Evolutionary conservation across 164 flowering plant genomes (phyloP), one percentile per base, ranked within the genome.

Genomic region (Kalanchoe fedtschenkoi): DNA sequence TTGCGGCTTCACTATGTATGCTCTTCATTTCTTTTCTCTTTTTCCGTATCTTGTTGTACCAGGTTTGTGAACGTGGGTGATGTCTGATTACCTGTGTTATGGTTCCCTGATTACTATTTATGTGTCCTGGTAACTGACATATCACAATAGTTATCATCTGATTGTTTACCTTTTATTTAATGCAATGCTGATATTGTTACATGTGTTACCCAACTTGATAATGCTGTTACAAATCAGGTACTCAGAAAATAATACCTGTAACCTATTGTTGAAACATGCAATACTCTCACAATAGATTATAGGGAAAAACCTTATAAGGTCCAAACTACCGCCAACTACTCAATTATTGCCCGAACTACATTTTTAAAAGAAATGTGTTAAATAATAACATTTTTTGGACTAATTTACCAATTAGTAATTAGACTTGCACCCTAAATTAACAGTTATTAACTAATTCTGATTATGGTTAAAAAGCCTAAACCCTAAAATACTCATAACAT

Each of bases 1-100:
- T 21, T 34, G 4, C n/a, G 38, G 69, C 72, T 8, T 68, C 62
- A 38, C 38, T 1, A 30, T 61, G 38, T 38, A 3, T 46, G 1
- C 62, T 59, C 63, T 24, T 15, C 58, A 13, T 19, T 24, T 51
- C 1, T 5, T 51, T 51, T 51, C n/a, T 37, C 8, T 37, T 5
- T 37, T 13, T n/a, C 56, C 30, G 24, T 51, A 51, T 51, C 26
- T 51, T 26, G 1, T 24, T 26, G 56, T 51, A 2, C 3, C 13
- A 24, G 26, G 54, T 51, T 51, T 13, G 13, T 51, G n/a, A n/a
- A n/a, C 26, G 56, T 22, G 21, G 6, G 14, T 51, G 15, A 26
- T 26, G 56, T 3, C 17, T 51, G 56, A 22, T 8, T 47, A 47
- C 22, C 6, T 43, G 51, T 43, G 51, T 5, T 10, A 43, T 43